Base-by-base conservation (phyloP, 2,329 filamentous ascomycete genomes). In the Xylariaceae sp. region DNA sequence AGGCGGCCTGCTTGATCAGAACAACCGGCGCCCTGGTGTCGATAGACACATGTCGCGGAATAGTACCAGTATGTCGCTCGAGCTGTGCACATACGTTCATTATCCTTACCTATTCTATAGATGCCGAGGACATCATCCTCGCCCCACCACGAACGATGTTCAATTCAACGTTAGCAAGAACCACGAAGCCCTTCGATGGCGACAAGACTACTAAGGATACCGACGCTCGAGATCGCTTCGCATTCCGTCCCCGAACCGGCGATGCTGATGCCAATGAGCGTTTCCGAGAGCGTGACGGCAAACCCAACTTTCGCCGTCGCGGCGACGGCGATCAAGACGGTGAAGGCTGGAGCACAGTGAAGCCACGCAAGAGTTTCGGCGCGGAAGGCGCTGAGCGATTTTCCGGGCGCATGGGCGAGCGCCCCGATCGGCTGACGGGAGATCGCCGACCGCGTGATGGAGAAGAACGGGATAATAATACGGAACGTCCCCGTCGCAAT, bases 61-160 rank as follows among this genome's bases (percentile, higher is more conserved):
- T 61, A 74, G 70, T 64, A 71, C 75, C 50, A 82, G 81, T 85
- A 73, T 49, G 80, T 69, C 44, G 47, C 47, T 48, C 35, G 42
- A 33, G 30, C 39, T 27, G 11, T 12, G 7, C 47, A 41, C 15
- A 9, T 22, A 14, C 9, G 17, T 15, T 32, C 33, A 65, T 18
- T 56, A 57, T 47, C 62, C 66, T 64, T 60, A 67, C 53, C 58
- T 50, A 56, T 45, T 57, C 56, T 53, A 7, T 61, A 87, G 83
- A 81, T 66, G 73, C 81, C 62, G 91, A 95, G 61, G 90, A 95
- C 56, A 87, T 95, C 50, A 80, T 94, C 51, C 86, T 96, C 50
- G 90, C 89, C 12, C 90, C 90, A 17, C 89, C 90, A 1, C 88
- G 89, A 67, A 89, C 83, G 42, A 82, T 83, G 40, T 96, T 96